A percentile compares a stretch with the other conserved stretches of the same genome.
phyloP scores from a whole-genome alignment of 2,329 filamentous ascomycete species.

The Madurella fahalii region DNA sequence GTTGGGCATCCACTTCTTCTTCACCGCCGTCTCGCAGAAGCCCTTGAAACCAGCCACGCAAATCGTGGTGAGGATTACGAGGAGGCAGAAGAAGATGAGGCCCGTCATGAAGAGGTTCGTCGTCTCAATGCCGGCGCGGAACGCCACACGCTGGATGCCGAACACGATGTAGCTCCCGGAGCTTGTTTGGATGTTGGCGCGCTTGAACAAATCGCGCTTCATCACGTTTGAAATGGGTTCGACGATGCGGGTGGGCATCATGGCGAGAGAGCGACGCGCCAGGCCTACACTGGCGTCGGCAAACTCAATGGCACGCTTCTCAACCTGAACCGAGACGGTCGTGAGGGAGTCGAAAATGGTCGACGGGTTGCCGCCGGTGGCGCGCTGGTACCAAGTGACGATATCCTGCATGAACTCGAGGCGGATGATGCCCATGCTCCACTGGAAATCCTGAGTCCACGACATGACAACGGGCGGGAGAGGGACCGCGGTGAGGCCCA shows the following conservation, averaged over 20 bases:
- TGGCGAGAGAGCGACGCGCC: constrained; percentile 52
- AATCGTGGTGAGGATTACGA: constrained; percentile 70
- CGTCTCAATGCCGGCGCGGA: constrained; percentile 76
- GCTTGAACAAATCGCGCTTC: constrained; percentile 43
- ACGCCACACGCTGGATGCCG: constrained; percentile 86
- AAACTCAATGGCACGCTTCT: constrained; percentile 53
- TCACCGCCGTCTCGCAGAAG: constrained; percentile 70
- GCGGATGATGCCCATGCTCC: constrained; percentile 94
- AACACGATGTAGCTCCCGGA: constrained; percentile 61
- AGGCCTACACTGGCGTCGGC: constrained; percentile 37
- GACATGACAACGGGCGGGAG: constrained; percentile 84
- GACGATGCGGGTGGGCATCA: constrained; percentile 43
- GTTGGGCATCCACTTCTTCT: constrained; percentile 70
- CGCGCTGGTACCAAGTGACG: constrained; percentile 92
- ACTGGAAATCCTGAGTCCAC: constrained; percentile 97
- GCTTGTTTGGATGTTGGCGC: constrained; percentile 49
- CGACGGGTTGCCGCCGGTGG: constrained; percentile 82
- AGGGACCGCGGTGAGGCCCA: constrained; percentile 76
- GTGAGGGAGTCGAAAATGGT: constrained; percentile 70
- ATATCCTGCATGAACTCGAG: constrained; percentile 83
- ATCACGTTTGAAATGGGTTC: constrained; percentile 29
- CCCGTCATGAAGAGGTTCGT: constrained; percentile 94
- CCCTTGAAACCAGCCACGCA: constrained; percentile 76
- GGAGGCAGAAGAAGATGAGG: constrained; percentile 81
- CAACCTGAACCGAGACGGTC: constrained; percentile 76